A percentile compares a stretch with the other conserved stretches of the same genome.
phyloP scores from a whole-genome alignment of 345 rosid genomes.

The Pseudoturritis turrita region DNA sequence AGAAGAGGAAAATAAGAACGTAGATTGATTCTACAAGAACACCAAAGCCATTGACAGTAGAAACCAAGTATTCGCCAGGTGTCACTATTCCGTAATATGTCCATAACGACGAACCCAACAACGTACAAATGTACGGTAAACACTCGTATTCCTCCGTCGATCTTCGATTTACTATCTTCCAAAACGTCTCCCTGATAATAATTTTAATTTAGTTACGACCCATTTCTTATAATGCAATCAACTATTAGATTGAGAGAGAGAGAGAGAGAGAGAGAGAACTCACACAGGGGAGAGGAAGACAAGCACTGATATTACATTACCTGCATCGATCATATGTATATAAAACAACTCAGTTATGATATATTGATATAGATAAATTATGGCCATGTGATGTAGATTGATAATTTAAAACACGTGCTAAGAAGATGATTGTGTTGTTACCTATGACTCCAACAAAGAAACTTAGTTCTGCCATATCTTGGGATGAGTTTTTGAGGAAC shows the following conservation, averaged over 20 bases:
- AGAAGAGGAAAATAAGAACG: constrained; percentile 46
- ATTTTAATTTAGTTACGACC: neutral
- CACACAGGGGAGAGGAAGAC: constrained; percentile 80
- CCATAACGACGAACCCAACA: constrained; percentile 65
- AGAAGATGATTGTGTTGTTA: constrained; percentile 22
- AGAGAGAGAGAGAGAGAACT: constrained; percentile 7
- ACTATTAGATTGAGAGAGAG: neutral
- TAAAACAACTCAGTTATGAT: neutral
- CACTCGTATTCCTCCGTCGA: constrained; percentile 72
- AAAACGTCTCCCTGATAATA: constrained; percentile 45
- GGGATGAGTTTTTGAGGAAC: neutral
- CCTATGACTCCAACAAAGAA: constrained; percentile 62
- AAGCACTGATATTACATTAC: constrained; percentile 64
- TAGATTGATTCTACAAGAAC: constrained; percentile 48
- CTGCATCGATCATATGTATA: constrained; percentile 35
- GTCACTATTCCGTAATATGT: constrained; percentile 69
- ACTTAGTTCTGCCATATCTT: constrained; percentile 39
- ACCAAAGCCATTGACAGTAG: constrained; percentile 80
- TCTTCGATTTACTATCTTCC: constrained; percentile 41
- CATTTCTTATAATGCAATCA: neutral
- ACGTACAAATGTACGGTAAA: constrained; percentile 68
- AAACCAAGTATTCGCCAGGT: constrained; percentile 62
- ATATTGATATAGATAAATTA: neutral
- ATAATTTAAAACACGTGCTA: neutral
- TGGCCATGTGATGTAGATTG: neutral